These are phyloP conservation scores for Chlorencoelia australis DNA, from an alignment of 2,329 filamentous ascomycete genomes.

Conservation along the genomic window DNA sequence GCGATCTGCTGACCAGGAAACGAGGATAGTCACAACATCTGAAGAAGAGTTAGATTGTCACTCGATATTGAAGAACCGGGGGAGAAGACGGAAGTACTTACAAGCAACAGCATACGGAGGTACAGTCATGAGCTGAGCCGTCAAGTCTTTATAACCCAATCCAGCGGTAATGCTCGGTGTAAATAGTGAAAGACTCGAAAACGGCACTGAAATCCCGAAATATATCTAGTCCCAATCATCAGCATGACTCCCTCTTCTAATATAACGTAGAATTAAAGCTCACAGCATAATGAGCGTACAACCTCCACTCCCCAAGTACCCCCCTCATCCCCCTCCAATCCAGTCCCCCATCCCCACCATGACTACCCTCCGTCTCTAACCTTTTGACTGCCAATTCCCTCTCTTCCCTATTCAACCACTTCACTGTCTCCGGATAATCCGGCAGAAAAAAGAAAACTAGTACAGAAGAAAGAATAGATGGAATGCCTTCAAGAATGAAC, in stretches of 20 bases:
- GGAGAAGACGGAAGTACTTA: constrained; percentile 7
- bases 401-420: constrained; percentile 36
- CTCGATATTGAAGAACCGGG: background rate
- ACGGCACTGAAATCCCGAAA: constrained; percentile 42
- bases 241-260: background rate
- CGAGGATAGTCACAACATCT: constrained; percentile 35
- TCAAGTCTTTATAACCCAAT: constrained; percentile 42
- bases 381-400: constrained; percentile 32
- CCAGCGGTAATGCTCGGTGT: constrained; percentile 56
- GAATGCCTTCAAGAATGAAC: constrained; percentile 25
- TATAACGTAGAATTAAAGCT: constrained; percentile 7
- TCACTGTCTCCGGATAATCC: constrained; percentile 38
- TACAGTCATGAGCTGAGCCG: constrained; percentile 56
- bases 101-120: constrained; percentile 55
- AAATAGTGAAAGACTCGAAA: constrained; percentile 49
- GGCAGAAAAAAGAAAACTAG: constrained; percentile 37
- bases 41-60: background rate
- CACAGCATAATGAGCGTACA: constrained; percentile 43
- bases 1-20: constrained; percentile 52
- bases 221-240: constrained; percentile 30
- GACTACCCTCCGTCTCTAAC: constrained; percentile 33
- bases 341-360: constrained; percentile 32
- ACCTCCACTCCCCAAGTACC: constrained; percentile 38
- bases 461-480: constrained; percentile 37
- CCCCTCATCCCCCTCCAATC: constrained; percentile 38